Conservation (phyloP, 306 rosid genomes). For the Fragaria nilgerrensis region DNA sequence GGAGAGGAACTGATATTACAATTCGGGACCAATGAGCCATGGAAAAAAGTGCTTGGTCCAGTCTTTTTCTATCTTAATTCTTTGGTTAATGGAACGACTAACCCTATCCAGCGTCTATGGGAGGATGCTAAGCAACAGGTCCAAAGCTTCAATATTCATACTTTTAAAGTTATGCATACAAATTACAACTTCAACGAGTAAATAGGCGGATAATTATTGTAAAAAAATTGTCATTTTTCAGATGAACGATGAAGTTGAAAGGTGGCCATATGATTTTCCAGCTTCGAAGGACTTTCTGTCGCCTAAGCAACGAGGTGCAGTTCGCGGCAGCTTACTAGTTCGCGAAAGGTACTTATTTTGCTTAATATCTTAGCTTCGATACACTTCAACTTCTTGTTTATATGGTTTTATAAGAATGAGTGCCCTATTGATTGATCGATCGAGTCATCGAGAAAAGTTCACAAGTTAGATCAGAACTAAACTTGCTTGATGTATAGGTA, state of each 20-base stretch:
- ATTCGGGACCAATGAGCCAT: constrained; percentile 60
- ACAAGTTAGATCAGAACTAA: neutral
- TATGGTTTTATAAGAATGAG: too few species aligned
- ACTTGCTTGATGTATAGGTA: constrained; percentile 34
- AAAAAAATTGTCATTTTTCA: constrained; percentile 21
- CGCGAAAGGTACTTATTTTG: constrained; percentile 45
- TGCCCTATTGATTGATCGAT: too few species aligned
- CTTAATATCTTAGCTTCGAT: neutral
- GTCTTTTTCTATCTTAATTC: constrained; percentile 70
- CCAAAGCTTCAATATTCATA: neutral
- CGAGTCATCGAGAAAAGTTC: neutral
- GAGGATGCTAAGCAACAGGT: constrained; percentile 83
- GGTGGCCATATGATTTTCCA: constrained; percentile 85
- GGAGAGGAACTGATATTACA: constrained; percentile 73
- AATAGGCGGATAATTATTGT: neutral
- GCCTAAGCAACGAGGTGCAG: constrained; percentile 61
- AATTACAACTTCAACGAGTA: neutral
- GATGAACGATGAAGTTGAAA: constrained; percentile 70
- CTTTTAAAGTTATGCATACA: neutral
- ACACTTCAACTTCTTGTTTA: neutral
- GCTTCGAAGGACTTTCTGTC: constrained; percentile 58
- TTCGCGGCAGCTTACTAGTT: constrained; percentile 64
- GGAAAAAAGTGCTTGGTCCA: constrained; percentile 95
- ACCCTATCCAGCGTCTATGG: constrained; percentile 54
- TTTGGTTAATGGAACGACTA: constrained; percentile 24